phyloP scores from a whole-genome alignment of 345 rosid species.

The Brassica napus region Da-Ae NC_063445.1:3474501-3475000 shows the following conservation, averaged over 20 bases:
- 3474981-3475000: background rate
- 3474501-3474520: constrained; percentile 97
- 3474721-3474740: constrained; percentile 6
- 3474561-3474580: constrained; percentile 61
- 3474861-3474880: constrained; percentile 71
- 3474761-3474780: constrained; percentile 74
- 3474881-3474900: constrained; percentile 89
- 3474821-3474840: constrained; percentile 90
- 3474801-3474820: constrained; percentile 97
- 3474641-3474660: constrained; percentile 92
- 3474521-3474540: constrained; percentile 92
- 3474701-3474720: background rate
- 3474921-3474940: constrained; percentile 74
- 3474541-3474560: constrained; percentile 70
- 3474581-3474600: constrained; percentile 60
- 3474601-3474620: constrained; percentile 66
- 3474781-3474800: constrained; percentile 65
- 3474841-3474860: constrained; percentile 65
- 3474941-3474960: constrained; percentile 97
- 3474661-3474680: constrained; percentile 64
- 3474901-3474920: constrained; percentile 85
- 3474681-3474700: background rate
- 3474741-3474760: constrained; percentile 24
- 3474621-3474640: constrained; percentile 99
- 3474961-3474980: constrained; percentile 51